Base-by-base conservation (phyloP, 2,329 filamentous ascomycete genomes). In the Sclerotinia trifoliorum region DNA sequence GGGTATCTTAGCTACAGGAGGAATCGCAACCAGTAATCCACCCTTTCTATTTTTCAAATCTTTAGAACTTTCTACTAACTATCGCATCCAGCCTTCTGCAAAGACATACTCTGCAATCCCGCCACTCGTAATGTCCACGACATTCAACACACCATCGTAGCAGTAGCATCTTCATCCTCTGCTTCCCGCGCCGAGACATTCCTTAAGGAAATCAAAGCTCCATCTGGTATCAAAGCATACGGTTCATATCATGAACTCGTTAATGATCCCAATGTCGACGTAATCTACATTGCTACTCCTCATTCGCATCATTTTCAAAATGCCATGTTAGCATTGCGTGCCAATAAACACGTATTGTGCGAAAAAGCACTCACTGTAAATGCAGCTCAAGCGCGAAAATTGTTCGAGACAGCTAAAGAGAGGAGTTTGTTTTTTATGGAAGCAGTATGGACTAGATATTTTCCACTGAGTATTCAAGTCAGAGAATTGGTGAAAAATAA, bases 281-380 rank as follows among this genome's bases (percentile, higher is more conserved):
- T 91, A 67, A 80, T 91, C 74, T 92, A 91, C 77, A 82, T 91
- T 69, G 89, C 88, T 5, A 91, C 89, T 5, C 89, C 89, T 6
- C 89, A 91, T 78, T 90, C 87, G 32, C 89, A 91, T 75, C 89
- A 91, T 79, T 91, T 88, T 78, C 88, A 90, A 75, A 89, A 91
- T 76, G 83, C 84, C 32, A 86, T 88, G 81, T 82, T 91, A 5
- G 85, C 83, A 54, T 80, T 92, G 29, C 83, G 87, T 66, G 86
- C 87, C 1, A 87, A 88, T 48, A 91, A 91, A 79, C 81, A 89
- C 72, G 88, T 91, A 21, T 81, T 91, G 3, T 91, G 88, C 76
- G 89, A 91, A 78, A 92, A 92, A 78, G 84, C 89, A 0, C 88
- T 92, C 73, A 91, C 89, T 0, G 87, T 89, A 58, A 91, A 91